Evolutionary conservation across 805 yeast genomes (phyloP).

Genomic region (Wickerhamiella kurtzmanii): DNA sequence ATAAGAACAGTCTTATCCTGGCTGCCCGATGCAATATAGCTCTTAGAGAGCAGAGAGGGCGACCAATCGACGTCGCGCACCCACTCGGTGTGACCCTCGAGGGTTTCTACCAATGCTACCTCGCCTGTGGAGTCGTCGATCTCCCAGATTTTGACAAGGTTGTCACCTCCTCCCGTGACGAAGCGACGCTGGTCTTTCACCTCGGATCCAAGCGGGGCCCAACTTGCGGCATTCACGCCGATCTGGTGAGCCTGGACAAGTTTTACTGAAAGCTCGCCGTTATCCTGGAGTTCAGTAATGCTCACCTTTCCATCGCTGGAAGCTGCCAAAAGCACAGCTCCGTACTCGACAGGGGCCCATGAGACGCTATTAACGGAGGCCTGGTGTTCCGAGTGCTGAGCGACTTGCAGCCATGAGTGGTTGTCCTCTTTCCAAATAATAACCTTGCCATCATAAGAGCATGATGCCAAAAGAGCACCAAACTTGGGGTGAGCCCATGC

Average conservation of each 20-base stretch:
- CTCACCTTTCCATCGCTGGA: conserved; percentile 90
- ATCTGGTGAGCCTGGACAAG: conserved; percentile 73
- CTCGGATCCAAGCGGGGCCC: conserved; percentile 47
- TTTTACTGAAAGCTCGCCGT: conserved; percentile 37
- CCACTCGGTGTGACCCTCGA: conserved; percentile 95
- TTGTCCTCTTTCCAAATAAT: conserved; percentile 91
- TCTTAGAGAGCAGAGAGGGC: conserved; percentile 71
- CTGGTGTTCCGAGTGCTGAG: conserved; percentile 76
- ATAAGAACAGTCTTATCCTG: conserved; percentile 90
- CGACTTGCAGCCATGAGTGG: conserved; percentile 74
- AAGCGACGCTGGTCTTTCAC: conserved; percentile 42
- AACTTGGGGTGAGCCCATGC: conserved; percentile 99
- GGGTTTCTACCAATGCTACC: conserved; percentile 58
- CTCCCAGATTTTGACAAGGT: conserved; percentile 83
- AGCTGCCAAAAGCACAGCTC: conserved; percentile 79
- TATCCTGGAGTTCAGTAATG: conserved; percentile 85
- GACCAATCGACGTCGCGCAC: conserved; percentile 99
- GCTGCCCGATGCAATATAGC: conserved; percentile 91
- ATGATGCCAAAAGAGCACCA: conserved; percentile 86
- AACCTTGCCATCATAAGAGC: conserved; percentile 91
- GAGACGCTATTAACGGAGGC: conserved; percentile 89
- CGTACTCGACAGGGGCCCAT: conserved; percentile 97
- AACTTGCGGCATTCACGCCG: conserved; percentile 87
- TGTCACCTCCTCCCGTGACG: conserved; percentile 92
- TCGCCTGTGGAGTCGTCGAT: conserved; percentile 41